Percentiles rank a stretch among this genome's conserved stretches.
Evolutionary conservation across 192 early-diverging fungal species (phyloP).

Genomic region (Coemansia sp.): DNA sequence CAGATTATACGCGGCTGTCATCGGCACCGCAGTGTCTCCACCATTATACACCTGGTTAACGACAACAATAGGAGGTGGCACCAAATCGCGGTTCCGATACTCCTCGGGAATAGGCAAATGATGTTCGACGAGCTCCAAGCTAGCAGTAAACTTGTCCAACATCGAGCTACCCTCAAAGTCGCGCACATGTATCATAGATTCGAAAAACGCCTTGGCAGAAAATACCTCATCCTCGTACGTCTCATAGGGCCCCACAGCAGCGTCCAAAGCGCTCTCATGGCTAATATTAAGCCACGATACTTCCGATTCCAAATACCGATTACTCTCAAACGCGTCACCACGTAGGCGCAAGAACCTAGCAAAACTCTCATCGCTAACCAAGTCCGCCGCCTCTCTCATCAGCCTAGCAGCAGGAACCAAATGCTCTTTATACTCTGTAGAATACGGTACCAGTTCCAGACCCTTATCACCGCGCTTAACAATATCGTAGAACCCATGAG

Average conservation of each 20-base stretch:
- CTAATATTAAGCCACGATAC: constrained; percentile 70
- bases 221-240: constrained; percentile 72
- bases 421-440: constrained; percentile 62
- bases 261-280: constrained; percentile 65
- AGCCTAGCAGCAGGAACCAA: constrained; percentile 59
- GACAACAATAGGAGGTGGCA: constrained; percentile 70
- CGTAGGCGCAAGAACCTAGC: constrained; percentile 62
- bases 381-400: constrained; percentile 60
- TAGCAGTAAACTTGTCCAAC: constrained; percentile 67
- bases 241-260: constrained; percentile 74
- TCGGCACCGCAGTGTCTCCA: constrained; percentile 73
- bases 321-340: constrained; percentile 61
- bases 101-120: constrained; percentile 67
- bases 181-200: constrained; percentile 68
- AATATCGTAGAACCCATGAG: constrained; percentile 69
- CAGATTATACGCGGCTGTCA: constrained; percentile 77
- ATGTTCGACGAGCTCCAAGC: constrained; percentile 67
- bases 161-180: constrained; percentile 62
- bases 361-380: constrained; percentile 63
- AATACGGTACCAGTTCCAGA: constrained; percentile 58
- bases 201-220: constrained; percentile 68
- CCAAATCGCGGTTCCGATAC: constrained; percentile 65
- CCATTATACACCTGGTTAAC: constrained; percentile 75
- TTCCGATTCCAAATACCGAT: constrained; percentile 69
- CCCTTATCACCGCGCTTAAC: constrained; percentile 46